A percentile compares a stretch with the other conserved stretches of the same genome.
Evolutionary conservation across 441 rosid genomes (phyloP).

Genomic region (Pelargonium fulgidum): DNA sequence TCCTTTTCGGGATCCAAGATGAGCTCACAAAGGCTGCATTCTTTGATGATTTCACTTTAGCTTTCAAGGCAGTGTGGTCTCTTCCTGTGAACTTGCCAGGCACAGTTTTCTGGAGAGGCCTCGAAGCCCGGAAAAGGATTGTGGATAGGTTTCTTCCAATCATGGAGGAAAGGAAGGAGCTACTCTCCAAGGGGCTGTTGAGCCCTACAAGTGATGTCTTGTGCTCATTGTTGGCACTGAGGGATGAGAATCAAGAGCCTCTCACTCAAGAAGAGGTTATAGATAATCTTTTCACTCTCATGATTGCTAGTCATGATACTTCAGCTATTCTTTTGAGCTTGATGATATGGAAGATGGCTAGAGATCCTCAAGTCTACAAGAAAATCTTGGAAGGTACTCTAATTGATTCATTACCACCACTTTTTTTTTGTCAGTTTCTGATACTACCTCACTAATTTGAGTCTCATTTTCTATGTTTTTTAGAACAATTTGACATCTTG

Average conservation of each 20-base stretch:
- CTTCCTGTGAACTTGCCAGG: constrained; percentile 1
- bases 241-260: not conserved
- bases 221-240: not conserved
- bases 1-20: not conserved
- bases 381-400: not conserved
- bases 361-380: not conserved
- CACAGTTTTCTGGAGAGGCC: not conserved
- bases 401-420: too few species aligned
- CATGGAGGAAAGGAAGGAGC: not conserved
- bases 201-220: not conserved
- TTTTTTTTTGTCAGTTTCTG: too few species aligned
- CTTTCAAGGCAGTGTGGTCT: not conserved
- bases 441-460: not conserved
- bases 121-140: not conserved
- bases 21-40: not conserved
- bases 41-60: not conserved
- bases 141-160: not conserved
- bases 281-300: not conserved
- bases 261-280: not conserved
- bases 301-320: not conserved
- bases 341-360: constrained; percentile 1
- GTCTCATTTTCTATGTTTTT: not conserved
- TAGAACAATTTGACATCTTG: constrained; percentile 17
- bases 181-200: constrained; percentile 13
- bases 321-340: constrained; percentile 1